Evolutionary conservation across 495 filamentous ascomycete species (phyloP).

Genomic region (Penicillium malachiteum): DNA sequence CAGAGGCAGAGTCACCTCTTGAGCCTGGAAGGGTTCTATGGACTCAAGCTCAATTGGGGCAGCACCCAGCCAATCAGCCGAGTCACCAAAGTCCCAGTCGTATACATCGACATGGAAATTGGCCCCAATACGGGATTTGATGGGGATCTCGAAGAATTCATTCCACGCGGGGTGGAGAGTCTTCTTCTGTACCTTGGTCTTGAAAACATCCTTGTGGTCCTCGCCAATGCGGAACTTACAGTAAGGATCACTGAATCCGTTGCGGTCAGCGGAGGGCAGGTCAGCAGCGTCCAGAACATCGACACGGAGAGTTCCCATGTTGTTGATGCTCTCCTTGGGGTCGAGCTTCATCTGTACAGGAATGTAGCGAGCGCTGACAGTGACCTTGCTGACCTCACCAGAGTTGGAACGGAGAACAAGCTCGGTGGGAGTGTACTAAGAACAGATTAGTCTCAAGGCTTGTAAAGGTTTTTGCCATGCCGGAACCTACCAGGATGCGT

Average conservation of each 20-base stretch:
- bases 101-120: constrained; percentile 81
- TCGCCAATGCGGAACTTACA: constrained; percentile 90
- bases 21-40: constrained; percentile 78
- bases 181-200: constrained; percentile 95
- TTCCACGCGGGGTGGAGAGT: constrained; percentile 94
- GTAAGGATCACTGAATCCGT: constrained; percentile 94
- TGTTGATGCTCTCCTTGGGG: constrained; percentile 95
- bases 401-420: constrained; percentile 72
- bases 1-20: constrained; percentile 70
- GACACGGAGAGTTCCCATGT: constrained; percentile 89
- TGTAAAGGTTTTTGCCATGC: too few relatives aligned
- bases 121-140: constrained; percentile 82
- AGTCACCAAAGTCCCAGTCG: constrained; percentile 94
- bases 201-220: constrained; percentile 79
- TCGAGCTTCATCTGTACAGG: constrained; percentile 92
- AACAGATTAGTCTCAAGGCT: too few relatives aligned
- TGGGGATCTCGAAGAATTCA: constrained; percentile 81
- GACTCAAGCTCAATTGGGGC: constrained; percentile 73
- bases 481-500: constrained; percentile 56
- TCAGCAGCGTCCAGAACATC: constrained; percentile 87
- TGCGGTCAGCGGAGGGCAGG: constrained; percentile 88
- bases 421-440: constrained; percentile 74
- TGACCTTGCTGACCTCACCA: constrained; percentile 76
- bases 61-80: constrained; percentile 80
- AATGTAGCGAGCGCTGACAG: constrained; percentile 89